phyloP scores from a whole-genome alignment of 345 rosid genomes.

The Salix arbutifolia region DNA sequence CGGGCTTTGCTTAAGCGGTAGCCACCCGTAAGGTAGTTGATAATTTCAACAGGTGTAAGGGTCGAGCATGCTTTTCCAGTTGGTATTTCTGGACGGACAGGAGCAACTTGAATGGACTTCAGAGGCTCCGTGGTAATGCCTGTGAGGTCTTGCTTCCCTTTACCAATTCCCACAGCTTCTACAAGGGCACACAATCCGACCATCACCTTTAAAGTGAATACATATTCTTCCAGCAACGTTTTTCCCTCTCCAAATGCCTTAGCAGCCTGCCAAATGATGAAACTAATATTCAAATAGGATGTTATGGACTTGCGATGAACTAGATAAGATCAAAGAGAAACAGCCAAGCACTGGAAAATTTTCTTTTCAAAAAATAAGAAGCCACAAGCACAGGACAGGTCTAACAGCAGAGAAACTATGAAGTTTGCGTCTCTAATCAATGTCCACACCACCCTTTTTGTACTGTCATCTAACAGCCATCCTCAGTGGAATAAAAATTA shows the following conservation, averaged over 20 bases:
- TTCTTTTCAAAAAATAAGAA: neutral
- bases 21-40: conserved; percentile 45
- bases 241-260: conserved; percentile 55
- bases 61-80: conserved; percentile 46
- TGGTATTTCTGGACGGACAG: conserved; percentile 39
- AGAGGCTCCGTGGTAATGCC: conserved; percentile 36
- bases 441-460: neutral
- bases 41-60: conserved; percentile 41
- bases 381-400: neutral
- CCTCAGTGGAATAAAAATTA: neutral
- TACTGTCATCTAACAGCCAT: neutral
- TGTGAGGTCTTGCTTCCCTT: conserved; percentile 48
- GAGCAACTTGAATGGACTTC: conserved; percentile 24
- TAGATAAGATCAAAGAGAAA: neutral
- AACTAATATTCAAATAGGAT: neutral
- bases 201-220: conserved; percentile 31
- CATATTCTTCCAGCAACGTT: conserved; percentile 40
- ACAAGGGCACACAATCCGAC: conserved; percentile 34
- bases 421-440: neutral
- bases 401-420: neutral
- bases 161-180: conserved; percentile 45
- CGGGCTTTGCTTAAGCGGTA: conserved; percentile 50
- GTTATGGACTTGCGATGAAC: neutral
- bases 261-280: conserved; percentile 36
- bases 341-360: neutral